phyloP scores from a whole-genome alignment of 345 rosid genomes.

The thale cress (Arabidopsis thaliana) region TAIR10.1 NC_003075.7:13023501-13024000 shows the following conservation, averaged over 20 bases:
- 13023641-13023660: not conserved
- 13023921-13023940: too few relatives aligned
- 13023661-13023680: not conserved
- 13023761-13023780: not conserved
- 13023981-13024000: slow-evolving; percentile 9
- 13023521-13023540: not conserved
- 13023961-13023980: not conserved
- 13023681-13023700: not conserved
- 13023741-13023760: not conserved
- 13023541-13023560: not conserved
- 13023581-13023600: not conserved
- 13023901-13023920: not conserved
- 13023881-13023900: not conserved
- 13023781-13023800: not conserved
- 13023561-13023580: not conserved
- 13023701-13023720: not conserved
- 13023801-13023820: not conserved
- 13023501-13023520: not conserved
- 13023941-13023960: not conserved
- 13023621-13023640: not conserved
- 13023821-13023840: not conserved
- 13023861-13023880: not conserved
- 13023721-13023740: not conserved
- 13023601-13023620: not conserved
- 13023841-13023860: not conserved